Conservation (phyloP, 768 basidiomycete genomes). For the Auriscalpium orientale region DNA sequence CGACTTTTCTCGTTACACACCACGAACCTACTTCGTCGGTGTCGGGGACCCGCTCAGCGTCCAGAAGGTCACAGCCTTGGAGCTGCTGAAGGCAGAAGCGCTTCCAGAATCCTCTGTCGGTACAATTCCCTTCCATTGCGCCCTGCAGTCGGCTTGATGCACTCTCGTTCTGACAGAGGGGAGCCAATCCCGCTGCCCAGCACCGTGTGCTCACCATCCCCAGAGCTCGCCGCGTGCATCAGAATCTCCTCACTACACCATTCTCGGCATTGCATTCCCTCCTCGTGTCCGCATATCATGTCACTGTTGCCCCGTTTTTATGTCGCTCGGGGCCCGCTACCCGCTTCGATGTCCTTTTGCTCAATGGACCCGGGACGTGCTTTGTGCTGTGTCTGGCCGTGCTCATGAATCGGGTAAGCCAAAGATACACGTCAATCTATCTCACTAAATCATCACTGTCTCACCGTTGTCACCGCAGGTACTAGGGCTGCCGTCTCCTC, state of each 20-base stretch:
- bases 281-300: slow-evolving; percentile 47
- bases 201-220: slow-evolving; percentile 66
- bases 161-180: background rate
- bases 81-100: slow-evolving; percentile 32
- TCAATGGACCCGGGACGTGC: slow-evolving; percentile 96
- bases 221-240: slow-evolving; percentile 82
- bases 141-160: background rate
- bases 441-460: background rate
- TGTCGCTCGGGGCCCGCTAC: slow-evolving; percentile 10
- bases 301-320: slow-evolving; percentile 49
- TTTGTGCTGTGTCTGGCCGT: slow-evolving; percentile 67
- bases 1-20: slow-evolving; percentile 66
- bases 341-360: slow-evolving; percentile 69
- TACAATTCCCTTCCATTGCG: slow-evolving; percentile 1
- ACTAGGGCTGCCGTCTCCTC: slow-evolving; percentile 62
- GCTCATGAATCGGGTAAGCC: slow-evolving; percentile 62
- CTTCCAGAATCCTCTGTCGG: slow-evolving; percentile 11
- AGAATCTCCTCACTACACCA: slow-evolving; percentile 63
- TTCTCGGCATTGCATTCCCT: slow-evolving; percentile 60
- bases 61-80: slow-evolving; percentile 60
- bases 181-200: slow-evolving; percentile 1
- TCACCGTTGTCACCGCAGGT: slow-evolving; percentile 40
- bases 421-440: background rate
- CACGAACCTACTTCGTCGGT: slow-evolving; percentile 74
- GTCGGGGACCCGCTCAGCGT: slow-evolving; percentile 76